A percentile compares a stretch with the other conserved stretches of the same genome.
Evolutionary conservation across 805 yeast genomes (phyloP).

Genomic region (Peterozyma xylosa): DNA sequence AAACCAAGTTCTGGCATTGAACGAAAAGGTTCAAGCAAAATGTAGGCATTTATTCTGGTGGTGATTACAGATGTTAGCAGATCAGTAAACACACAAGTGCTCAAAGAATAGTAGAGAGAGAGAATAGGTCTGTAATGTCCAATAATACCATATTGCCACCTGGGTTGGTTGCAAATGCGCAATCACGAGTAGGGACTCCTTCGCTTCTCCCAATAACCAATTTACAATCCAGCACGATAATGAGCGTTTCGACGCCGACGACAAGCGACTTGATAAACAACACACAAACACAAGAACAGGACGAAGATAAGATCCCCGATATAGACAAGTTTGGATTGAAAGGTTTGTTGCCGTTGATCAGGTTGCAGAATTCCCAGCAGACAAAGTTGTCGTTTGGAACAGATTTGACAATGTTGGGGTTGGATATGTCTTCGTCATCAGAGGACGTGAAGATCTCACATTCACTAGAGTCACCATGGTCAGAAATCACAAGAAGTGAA

Average conservation of each 20-base stretch:
- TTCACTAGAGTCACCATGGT: conserved; percentile 89
- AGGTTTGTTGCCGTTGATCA: conserved; percentile 53
- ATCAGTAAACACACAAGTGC: no score
- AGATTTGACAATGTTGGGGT: conserved; percentile 61
- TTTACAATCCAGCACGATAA: no score
- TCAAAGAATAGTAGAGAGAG: no score
- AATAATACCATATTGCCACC: conserved; percentile 1
- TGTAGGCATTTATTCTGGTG: no score
- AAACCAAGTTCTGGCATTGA: no score
- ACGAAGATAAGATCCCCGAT: conserved; percentile 25
- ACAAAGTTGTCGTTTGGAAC: conserved; percentile 67
- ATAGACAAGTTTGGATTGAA: conserved; percentile 61
- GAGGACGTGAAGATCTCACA: conserved; percentile 38
- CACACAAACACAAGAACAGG: conserved; percentile 1
- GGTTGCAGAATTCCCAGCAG: conserved; percentile 56
- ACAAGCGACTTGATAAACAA: background rate
- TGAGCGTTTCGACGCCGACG: background rate
- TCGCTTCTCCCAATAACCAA: no score
- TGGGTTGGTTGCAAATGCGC: conserved; percentile 1
- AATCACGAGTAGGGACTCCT: no score
- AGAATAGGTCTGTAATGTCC: no score
- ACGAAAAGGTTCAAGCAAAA: no score
- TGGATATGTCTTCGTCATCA: conserved; percentile 43
- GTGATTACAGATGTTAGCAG: no score
- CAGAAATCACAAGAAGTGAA: conserved; percentile 81